phyloP scores from a whole-genome alignment of 352 stramenopile genomes.

The Thraustochytrium sp. region DNA sequence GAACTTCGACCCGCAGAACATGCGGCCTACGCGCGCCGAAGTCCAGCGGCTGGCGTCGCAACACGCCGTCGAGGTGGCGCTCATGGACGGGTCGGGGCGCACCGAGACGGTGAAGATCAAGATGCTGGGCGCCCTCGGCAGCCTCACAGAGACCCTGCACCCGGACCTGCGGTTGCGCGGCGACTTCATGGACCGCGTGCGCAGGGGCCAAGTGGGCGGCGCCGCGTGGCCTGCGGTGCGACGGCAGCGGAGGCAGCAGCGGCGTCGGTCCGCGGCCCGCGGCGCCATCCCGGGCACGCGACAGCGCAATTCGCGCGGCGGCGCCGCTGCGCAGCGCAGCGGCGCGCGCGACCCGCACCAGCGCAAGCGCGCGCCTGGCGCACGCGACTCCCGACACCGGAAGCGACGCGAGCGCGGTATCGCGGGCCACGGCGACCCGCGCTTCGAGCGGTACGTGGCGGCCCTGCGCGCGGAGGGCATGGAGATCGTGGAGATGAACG shows the following conservation, averaged over 20 bases:
- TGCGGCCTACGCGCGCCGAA: not conserved
- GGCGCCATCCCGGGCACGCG: no score
- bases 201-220: no score
- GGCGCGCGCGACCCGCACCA: not conserved
- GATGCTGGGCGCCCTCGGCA: not conserved
- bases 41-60: not conserved
- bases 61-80: not conserved
- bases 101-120: not conserved
- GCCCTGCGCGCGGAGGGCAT: constrained; percentile 52
- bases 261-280: not conserved
- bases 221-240: no score
- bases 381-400: not conserved
- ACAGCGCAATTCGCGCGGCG: not conserved
- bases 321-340: not conserved
- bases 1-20: not conserved
- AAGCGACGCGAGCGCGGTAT: constrained; percentile 22
- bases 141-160: not conserved
- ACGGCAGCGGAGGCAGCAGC: not conserved
- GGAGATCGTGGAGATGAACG: constrained; percentile 65
- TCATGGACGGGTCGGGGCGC: not conserved
- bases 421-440: not conserved
- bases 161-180: not conserved
- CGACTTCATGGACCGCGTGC: not conserved
- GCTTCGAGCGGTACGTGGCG: not conserved
- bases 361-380: not conserved